Evolutionary conservation across 2,329 filamentous ascomycete species (phyloP).

Genomic region (Botryosphaeria dothidea): DNA sequence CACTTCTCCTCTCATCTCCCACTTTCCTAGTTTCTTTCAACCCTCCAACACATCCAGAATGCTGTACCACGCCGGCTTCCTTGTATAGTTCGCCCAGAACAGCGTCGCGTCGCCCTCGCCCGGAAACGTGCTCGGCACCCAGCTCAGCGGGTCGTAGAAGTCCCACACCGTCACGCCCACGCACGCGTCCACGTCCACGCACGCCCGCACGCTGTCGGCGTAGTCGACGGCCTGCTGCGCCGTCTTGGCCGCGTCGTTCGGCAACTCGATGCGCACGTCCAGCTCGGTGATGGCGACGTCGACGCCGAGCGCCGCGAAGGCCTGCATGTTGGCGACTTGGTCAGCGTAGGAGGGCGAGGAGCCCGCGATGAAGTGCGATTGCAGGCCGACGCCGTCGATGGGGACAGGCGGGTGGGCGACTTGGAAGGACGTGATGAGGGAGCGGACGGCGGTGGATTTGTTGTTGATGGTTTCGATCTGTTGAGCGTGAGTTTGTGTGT

Average conservation of each 20-base stretch:
- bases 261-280: slow-evolving; percentile 55
- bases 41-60: slow-evolving; percentile 25
- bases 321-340: slow-evolving; percentile 49
- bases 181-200: slow-evolving; percentile 37
- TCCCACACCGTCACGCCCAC: slow-evolving; percentile 46
- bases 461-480: slow-evolving; percentile 62
- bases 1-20: not conserved
- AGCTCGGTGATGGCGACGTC: slow-evolving; percentile 65
- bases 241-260: slow-evolving; percentile 43
- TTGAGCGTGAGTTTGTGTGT: too few species aligned
- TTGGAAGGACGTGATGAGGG: slow-evolving; percentile 38
- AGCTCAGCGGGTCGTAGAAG: slow-evolving; percentile 42
- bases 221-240: slow-evolving; percentile 54
- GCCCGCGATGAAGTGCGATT: slow-evolving; percentile 62
- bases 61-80: slow-evolving; percentile 39
- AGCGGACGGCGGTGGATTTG: slow-evolving; percentile 39
- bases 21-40: not conserved
- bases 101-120: slow-evolving; percentile 39
- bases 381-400: slow-evolving; percentile 64
- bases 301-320: slow-evolving; percentile 54
- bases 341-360: slow-evolving; percentile 48
- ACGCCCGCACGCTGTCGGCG: slow-evolving; percentile 37
- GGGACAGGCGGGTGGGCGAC: slow-evolving; percentile 34
- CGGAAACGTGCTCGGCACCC: slow-evolving; percentile 41
- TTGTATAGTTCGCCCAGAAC: slow-evolving; percentile 29